Conservation (phyloP, 1,284 basidiomycete species). For the Heliocybe sulcata region DNA sequence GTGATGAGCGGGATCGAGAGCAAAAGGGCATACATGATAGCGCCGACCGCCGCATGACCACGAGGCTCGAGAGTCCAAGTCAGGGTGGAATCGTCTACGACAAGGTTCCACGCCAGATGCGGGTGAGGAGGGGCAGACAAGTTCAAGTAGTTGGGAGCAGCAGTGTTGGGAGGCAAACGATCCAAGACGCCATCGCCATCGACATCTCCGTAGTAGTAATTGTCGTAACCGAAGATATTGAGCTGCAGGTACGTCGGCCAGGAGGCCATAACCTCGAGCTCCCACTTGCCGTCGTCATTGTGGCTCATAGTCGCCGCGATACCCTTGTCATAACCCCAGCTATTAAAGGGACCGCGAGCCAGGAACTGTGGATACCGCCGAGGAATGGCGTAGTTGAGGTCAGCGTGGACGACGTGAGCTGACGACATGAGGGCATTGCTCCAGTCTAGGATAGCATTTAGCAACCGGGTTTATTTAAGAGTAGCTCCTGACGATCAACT, state of each 20-base stretch:
- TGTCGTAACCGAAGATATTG: conserved; percentile 83
- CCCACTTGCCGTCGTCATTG: conserved; percentile 59
- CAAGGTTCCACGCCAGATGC: conserved; percentile 79
- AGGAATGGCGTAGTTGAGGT: conserved; percentile 49
- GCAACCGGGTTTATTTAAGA: conserved; percentile 1
- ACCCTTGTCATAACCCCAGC: conserved; percentile 86
- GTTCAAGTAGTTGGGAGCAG: conserved; percentile 82
- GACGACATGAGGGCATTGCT: conserved; percentile 56
- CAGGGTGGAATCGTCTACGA: conserved; percentile 72
- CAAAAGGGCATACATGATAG: conserved; percentile 79
- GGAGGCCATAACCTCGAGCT: conserved; percentile 75
- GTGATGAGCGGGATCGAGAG: conserved; percentile 80
- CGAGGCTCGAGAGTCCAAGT: conserved; percentile 76
- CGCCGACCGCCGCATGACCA: conserved; percentile 73
- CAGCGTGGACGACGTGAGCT: conserved; percentile 70
- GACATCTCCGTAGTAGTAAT: conserved; percentile 86
- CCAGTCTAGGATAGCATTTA: conserved; percentile 50
- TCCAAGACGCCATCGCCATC: conserved; percentile 85
- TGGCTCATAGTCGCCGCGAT: conserved; percentile 61
- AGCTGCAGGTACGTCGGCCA: conserved; percentile 88
- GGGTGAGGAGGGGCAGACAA: conserved; percentile 78
- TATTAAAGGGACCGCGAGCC: conserved; percentile 82
- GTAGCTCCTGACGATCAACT: conserved; percentile 17
- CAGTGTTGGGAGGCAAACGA: conserved; percentile 82
- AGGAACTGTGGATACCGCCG: conserved; percentile 83